Evolutionary conservation across 2,329 filamentous ascomycete species (phyloP), one percentile per base, ranked within the genome.

Genomic region (Aureobasidium sp.): DNA sequence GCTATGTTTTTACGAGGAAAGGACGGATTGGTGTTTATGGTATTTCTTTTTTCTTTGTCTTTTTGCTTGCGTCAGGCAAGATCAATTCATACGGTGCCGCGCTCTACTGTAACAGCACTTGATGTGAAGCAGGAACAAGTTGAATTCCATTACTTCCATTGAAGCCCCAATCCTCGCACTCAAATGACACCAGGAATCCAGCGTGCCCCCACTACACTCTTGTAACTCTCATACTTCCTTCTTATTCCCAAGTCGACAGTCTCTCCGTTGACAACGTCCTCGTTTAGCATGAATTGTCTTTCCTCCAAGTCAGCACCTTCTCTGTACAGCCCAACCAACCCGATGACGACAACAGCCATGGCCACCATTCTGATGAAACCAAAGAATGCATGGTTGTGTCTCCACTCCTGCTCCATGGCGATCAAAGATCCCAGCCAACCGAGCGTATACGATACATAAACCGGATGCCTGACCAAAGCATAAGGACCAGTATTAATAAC

Each of bases 221-320:
- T 51, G 39, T 63, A 61, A 24, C 39, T 55, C 44, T 47, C 46
- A 37, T 63, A 63, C 41, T 46, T 55, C 12, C 48, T 63, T 17
- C 56, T 61, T 13, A 46, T 27, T 5, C 59, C 62, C 44, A 59
- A 20, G 41, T 63, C 57, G 2, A 43, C 34, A 24, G 17, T 36
- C 46, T 43, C 47, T 7, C 41, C 51, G 17, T 41, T 34, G 47
- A 52, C 47, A 26, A 51, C 36, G 26, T 61, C 47, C n/a, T 61
- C 32, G 10, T 52, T 52, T 26, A 51, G 6, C 59, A 46, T 47
- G 24, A 63, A 61, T 8, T 56, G 62, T 7, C 29, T 43, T 47
- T 63, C 61, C 46, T 63, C 61, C 20, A 59, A n/a, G 9, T 46
- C 44, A 1, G 61, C 61, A 29, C 51, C 61, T 24, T 59, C 55